Base-by-base conservation (phyloP, 2,329 filamentous ascomycete species). In the Alternaria alternata region DNA sequence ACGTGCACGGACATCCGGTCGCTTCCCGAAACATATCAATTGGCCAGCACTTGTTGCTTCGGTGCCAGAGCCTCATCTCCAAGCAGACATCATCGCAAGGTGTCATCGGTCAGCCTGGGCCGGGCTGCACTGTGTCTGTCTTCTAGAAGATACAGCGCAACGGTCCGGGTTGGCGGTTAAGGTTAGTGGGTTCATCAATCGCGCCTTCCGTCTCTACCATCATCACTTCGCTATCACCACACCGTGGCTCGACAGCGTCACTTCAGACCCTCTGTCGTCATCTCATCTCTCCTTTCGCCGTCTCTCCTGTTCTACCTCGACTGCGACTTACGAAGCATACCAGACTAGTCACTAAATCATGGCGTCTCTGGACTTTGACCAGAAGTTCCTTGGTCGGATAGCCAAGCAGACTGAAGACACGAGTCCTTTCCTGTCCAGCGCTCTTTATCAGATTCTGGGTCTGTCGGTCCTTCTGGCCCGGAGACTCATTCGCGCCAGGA, bases 311-410 rank as follows among this genome's bases (percentile, higher is more conserved):
- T 36, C 24, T 36, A 49, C 44, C 18, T n/a, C 54, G 16, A 22
- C 20, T 32, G n/a, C 43, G 54, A 55, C 59, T 62, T 38, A 62
- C 55, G n/a, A 36, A 30, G 22, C 30, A 49, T 51, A 36, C 42
- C 54, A 57, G 54, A 60, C 39, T 18, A 28, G 39, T 14, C 56
- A 41, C 54, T 60, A 67, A 62, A 73, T 65, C 26, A 99, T 98
- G 95, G 95, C 95, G 81, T 95, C 94, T 76, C 95, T 93, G 62
- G 93, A 97, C 81, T 93, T 98, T 64, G 95, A 99, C 79, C 94
- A 97, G 82, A 99, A 98, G 82, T 97, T 96, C 81, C 86, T 99
- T 73, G 93, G 93, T 81, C 90, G 89, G 75, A 89, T 97, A 76
- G 94, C 95, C 77, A 91, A 89, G 80, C 86, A 89, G 63, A 93